A percentile compares a stretch with the other conserved stretches of the same genome.
Evolutionary conservation across 331 rosid species (phyloP).

Genomic region (Acacia concinna): DNA sequence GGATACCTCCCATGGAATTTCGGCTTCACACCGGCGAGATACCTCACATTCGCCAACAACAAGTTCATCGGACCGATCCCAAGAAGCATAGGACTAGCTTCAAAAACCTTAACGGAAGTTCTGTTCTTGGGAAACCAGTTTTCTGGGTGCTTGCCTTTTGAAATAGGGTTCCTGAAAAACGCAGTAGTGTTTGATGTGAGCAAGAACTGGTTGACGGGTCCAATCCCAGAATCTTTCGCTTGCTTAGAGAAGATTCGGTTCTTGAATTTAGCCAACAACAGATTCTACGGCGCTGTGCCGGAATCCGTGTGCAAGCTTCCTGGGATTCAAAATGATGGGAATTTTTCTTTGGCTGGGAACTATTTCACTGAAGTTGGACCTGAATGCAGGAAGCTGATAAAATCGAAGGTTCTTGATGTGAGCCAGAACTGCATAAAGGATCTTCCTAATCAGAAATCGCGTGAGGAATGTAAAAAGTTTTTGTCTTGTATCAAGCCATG

Average conservation of each 20-base stretch:
- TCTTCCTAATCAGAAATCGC: constrained; percentile 46
- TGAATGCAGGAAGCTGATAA: constrained; percentile 42
- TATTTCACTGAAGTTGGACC: constrained; percentile 66
- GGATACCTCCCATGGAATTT: constrained; percentile 38
- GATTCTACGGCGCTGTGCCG: constrained; percentile 51
- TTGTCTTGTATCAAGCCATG: constrained; percentile 27
- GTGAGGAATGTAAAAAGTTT: constrained; percentile 29
- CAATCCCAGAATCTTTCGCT: constrained; percentile 59
- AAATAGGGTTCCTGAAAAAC: constrained; percentile 54
- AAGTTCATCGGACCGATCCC: constrained; percentile 61
- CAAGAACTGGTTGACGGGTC: constrained; percentile 48
- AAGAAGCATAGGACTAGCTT: constrained; percentile 47
- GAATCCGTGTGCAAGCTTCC: constrained; percentile 61
- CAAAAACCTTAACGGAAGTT: constrained; percentile 49
- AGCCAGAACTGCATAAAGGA: constrained; percentile 50
- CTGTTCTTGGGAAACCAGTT: constrained; percentile 56
- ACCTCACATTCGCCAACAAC: constrained; percentile 68
- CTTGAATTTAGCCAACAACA: constrained; percentile 46
- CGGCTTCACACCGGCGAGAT: constrained; percentile 54
- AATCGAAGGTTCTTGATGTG: constrained; percentile 33
- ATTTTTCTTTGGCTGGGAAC: constrained; percentile 42
- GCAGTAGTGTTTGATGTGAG: constrained; percentile 60
- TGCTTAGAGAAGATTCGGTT: constrained; percentile 43
- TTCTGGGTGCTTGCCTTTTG: constrained; percentile 63
- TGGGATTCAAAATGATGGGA: constrained; percentile 13